phyloP scores from a whole-genome alignment of 805 yeast species.

The Wickerhamiella siamensis region DNA sequence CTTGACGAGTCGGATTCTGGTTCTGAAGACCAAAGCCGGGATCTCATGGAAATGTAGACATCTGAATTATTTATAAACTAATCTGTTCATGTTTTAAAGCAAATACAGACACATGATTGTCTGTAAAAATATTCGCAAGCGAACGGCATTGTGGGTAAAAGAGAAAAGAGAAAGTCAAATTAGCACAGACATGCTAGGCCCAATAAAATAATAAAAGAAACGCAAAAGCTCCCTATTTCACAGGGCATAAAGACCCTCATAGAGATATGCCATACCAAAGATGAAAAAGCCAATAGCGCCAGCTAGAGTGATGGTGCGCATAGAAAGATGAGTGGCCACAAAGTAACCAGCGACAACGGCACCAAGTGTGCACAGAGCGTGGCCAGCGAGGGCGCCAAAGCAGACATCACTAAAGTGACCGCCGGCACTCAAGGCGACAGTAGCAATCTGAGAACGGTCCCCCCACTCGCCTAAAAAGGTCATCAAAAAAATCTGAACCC shows the following conservation, averaged over 20 bases:
- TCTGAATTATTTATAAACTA: too few relatives aligned
- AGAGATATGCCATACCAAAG: slow-evolving; percentile 67
- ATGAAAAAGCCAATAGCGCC: slow-evolving; percentile 80
- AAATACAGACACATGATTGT: too few relatives aligned
- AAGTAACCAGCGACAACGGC: slow-evolving; percentile 93
- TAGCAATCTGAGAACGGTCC: slow-evolving; percentile 94
- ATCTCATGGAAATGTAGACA: too few relatives aligned
- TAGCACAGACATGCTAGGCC: neutral
- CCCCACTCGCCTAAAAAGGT: slow-evolving; percentile 98
- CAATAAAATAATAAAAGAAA: neutral
- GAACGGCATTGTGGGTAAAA: neutral
- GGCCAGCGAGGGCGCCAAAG: slow-evolving; percentile 81
- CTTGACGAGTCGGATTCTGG: too few relatives aligned
- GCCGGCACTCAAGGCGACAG: slow-evolving; percentile 97
- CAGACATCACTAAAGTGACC: slow-evolving; percentile 82
- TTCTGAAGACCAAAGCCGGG: too few relatives aligned
- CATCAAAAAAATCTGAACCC: slow-evolving; percentile 92
- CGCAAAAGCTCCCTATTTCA: neutral
- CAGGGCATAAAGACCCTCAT: slow-evolving; percentile 27
- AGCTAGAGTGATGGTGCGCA: slow-evolving; percentile 82
- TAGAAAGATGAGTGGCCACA: slow-evolving; percentile 74
- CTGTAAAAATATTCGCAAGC: too few relatives aligned
- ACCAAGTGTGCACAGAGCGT: slow-evolving; percentile 67
- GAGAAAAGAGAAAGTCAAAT: neutral
- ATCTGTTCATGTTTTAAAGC: too few relatives aligned